Evolutionary conservation across 164 flowering plant species (phyloP).

Genomic region (Litsea cubeba): DNA sequence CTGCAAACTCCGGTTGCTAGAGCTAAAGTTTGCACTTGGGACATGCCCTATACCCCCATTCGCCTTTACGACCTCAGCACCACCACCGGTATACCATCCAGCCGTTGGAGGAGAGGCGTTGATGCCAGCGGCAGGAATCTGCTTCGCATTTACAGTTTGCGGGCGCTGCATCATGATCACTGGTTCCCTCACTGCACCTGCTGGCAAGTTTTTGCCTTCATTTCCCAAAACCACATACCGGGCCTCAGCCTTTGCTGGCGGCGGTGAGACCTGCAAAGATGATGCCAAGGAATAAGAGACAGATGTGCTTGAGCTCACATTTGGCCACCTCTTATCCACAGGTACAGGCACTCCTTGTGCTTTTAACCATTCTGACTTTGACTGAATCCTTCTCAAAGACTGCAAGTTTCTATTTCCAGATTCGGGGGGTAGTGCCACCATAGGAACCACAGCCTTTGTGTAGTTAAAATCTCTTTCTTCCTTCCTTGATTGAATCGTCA

Average conservation of each 20-base stretch:
- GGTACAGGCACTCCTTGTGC: constrained; percentile 21
- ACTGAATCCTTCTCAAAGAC: constrained; percentile 35
- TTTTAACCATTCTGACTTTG: constrained; percentile 32
- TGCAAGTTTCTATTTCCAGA: constrained; percentile 35
- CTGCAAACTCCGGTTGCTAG: constrained; percentile 25
- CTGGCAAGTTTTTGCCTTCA: constrained; percentile 41
- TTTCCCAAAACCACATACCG: constrained; percentile 35
- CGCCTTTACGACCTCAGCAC: constrained; percentile 34
- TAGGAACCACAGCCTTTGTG: constrained; percentile 32
- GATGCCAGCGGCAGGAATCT: constrained; percentile 22
- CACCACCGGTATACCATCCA: constrained; percentile 39
- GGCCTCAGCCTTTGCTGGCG: constrained; percentile 36
- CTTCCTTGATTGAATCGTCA: constrained; percentile 46
- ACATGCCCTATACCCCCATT: constrained; percentile 24
- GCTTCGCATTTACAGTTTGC: constrained; percentile 42
- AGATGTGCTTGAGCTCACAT: constrained; percentile 26
- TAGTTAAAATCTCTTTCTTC: constrained; percentile 66
- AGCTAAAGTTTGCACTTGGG: constrained; percentile 23
- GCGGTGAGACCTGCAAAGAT: constrained; percentile 36
- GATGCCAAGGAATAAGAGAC: constrained; percentile 37
- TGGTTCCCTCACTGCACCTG: constrained; percentile 53
- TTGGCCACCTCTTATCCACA: constrained; percentile 54
- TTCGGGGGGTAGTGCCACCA: constrained; percentile 22
- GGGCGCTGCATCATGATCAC: constrained; percentile 77
- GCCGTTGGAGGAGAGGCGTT: constrained; percentile 38